Percentiles rank a stretch among this genome's conserved stretches.
Evolutionary conservation across 2,329 filamentous ascomycete species (phyloP).

Genomic region (Sclerotinia sclerotiorum): DNA sequence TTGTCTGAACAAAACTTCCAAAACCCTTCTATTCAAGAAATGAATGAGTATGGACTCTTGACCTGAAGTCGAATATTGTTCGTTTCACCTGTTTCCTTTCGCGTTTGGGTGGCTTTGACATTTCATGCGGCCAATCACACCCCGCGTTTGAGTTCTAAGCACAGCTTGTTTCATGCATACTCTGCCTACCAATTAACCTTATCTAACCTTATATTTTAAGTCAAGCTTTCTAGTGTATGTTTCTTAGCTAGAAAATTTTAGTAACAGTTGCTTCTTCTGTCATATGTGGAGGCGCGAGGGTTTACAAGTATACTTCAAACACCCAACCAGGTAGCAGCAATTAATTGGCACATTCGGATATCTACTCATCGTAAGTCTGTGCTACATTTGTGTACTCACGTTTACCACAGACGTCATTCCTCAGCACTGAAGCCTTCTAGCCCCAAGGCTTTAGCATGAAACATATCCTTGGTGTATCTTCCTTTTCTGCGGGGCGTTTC

Average conservation of each 20-base stretch:
- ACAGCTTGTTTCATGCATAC: slow-evolving; percentile 10
- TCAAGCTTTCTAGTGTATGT: neutral
- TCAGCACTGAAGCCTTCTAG: neutral
- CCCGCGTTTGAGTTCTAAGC: neutral
- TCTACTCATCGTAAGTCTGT: neutral
- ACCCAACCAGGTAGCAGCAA: neutral
- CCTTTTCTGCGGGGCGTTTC: slow-evolving; percentile 7
- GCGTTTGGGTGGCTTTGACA: slow-evolving; percentile 17
- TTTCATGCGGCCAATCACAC: slow-evolving; percentile 5
- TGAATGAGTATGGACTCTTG: neutral
- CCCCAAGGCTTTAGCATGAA: neutral
- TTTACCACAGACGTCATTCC: neutral
- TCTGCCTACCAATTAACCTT: slow-evolving; percentile 14
- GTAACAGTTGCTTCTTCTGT: neutral
- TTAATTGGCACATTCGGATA: neutral
- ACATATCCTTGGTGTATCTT: neutral
- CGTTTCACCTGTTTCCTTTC: slow-evolving; percentile 4
- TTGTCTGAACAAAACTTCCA: neutral
- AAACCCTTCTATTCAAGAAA: neutral
- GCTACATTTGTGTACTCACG: neutral
- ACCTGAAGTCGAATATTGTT: neutral
- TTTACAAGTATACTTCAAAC: neutral
- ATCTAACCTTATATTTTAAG: neutral
- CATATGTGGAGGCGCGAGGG: neutral
- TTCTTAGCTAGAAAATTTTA: neutral